Evolutionary conservation across 345 rosid species (phyloP), one percentile per base, ranked within the genome.

Genomic region (Garcia nutans): DNA sequence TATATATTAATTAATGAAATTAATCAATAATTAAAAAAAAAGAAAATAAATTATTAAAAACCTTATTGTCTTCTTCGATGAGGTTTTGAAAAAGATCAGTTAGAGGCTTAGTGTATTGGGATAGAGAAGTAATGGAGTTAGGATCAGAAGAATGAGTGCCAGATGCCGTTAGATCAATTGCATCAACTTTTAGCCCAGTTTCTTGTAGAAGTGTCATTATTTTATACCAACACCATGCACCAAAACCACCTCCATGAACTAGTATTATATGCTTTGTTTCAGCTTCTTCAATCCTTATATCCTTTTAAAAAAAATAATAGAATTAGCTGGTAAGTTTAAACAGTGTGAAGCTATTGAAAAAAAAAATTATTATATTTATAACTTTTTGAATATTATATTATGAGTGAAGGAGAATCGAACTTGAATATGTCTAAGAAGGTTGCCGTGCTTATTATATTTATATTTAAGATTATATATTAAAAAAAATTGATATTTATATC

Each of bases 211-310:
- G 91, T 6, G 96, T 79, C 66, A 89, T 89, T 24, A 94, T 88
- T 82, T 93, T 91, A 45, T 90, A 91, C 93, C 96, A 92, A 78
- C 93, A 90, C 93, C 96, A 91, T 10, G 96, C 97, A 5, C 97
- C 97, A 76, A 89, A 92, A 8, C 97, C 97, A 55, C 96, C 97
- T 70, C 93, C 97, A 76, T 92, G 97, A 28, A 92, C 97, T 20
- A 90, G 87, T 19, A 92, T 88, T 73, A 89, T 77, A 77, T 83
- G 88, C 17, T 81, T 85, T 11, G 91, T 86, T 78, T 87, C 93
- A 20, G 83, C 71, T 12, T 79, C 87, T 50, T 83, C 88, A 10
- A 70, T 63, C 60, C 79, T 75, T 44, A 31, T 10, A 49, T 71
- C 85, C 86, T 81, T n/a, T 16, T 1, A 50, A 47, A 2, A 47